Percentiles rank a stretch among this genome's conserved stretches.
Conservation (phyloP, 75 land plant genomes). For the Pinus taeda region DNA sequence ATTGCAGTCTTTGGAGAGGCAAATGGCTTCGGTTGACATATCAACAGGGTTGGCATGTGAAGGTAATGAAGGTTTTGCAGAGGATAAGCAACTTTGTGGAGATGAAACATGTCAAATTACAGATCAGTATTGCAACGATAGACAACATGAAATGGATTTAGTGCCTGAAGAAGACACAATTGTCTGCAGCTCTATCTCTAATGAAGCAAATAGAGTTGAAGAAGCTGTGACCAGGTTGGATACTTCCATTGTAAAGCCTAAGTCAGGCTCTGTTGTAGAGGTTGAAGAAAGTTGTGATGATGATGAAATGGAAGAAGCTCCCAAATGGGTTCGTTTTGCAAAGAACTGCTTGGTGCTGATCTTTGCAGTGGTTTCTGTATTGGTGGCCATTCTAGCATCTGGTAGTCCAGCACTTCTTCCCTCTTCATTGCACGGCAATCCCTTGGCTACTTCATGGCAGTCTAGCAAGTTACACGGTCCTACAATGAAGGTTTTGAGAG, state of each 20-base stretch:
- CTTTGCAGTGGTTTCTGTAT: not conserved
- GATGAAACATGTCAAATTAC: not conserved
- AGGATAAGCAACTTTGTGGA: not conserved
- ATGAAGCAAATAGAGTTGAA: not conserved
- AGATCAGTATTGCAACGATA: not conserved
- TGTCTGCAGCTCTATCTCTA: not conserved
- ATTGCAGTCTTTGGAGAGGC: not conserved
- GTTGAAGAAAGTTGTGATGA: too few species aligned
- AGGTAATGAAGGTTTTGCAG: not conserved
- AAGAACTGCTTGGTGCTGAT: not conserved
- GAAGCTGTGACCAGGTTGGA: not conserved
- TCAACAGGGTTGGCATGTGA: not conserved
- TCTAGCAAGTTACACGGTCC: not conserved
- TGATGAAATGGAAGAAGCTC: not conserved
- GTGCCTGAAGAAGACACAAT: not conserved
- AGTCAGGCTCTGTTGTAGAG: not conserved
- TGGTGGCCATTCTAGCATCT: not conserved
- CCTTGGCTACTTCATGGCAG: not conserved
- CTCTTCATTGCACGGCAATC: not conserved
- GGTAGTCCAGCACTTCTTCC: not conserved
- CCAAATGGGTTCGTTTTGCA: not conserved
- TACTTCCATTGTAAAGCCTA: not conserved
- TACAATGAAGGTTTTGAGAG: not conserved
- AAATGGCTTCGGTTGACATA: not conserved
- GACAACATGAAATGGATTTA: not conserved